Evolutionary conservation across 192 early-diverging fungal genomes (phyloP).

Genomic region (Haplosporangium gracile): DNA sequence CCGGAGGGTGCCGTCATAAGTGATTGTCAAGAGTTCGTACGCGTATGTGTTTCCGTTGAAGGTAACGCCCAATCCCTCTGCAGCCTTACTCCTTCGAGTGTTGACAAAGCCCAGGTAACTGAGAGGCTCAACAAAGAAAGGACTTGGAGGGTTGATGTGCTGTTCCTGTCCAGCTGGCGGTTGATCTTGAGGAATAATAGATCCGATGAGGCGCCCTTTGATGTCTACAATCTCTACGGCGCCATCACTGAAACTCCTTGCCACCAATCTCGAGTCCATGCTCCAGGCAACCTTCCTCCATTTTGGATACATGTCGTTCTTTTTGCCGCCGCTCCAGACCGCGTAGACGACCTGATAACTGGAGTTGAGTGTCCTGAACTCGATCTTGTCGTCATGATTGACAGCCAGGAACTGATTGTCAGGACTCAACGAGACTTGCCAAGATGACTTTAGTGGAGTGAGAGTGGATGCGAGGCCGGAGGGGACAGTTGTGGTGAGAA

Average conservation of each 20-base stretch:
- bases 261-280: conserved; percentile 56
- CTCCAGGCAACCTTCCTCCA: conserved; percentile 63
- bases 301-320: conserved; percentile 55
- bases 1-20: conserved; percentile 64
- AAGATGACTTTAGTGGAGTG: conserved; percentile 49
- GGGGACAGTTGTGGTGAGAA: conserved; percentile 60
- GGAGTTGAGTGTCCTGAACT: conserved; percentile 54
- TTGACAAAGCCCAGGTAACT: conserved; percentile 57
- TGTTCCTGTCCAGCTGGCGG: background rate
- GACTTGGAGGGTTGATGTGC: conserved; percentile 16
- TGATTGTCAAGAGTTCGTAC: conserved; percentile 66
- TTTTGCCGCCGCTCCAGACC: conserved; percentile 27
- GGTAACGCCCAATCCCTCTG: conserved; percentile 9
- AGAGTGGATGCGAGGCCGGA: conserved; percentile 49
- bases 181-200: conserved; percentile 49
- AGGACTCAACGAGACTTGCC: conserved; percentile 52
- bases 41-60: conserved; percentile 63
- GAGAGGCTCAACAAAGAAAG: conserved; percentile 57
- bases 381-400: conserved; percentile 59
- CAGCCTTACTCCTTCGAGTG: conserved; percentile 7
- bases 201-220: conserved; percentile 48
- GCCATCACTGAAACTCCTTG: conserved; percentile 59
- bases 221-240: conserved; percentile 56
- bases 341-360: conserved; percentile 58
- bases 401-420: conserved; percentile 57